These are phyloP conservation scores for Colletotrichum endophyticum DNA, from an alignment of 2,329 filamentous ascomycete genomes.

Conservation along the genomic window DNA sequence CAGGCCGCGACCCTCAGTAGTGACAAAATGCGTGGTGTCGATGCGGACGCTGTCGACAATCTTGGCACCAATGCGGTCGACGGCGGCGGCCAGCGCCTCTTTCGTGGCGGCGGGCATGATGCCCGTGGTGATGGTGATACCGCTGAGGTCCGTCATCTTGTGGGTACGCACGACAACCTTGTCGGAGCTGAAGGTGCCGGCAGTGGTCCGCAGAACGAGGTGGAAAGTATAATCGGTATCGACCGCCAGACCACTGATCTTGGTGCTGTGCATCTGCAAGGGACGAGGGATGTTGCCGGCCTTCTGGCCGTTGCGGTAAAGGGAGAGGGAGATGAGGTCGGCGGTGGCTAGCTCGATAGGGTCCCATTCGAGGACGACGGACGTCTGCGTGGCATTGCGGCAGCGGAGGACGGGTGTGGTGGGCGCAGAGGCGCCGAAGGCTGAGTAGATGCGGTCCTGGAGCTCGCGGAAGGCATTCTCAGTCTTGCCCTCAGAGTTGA, in stretches of 20 bases:
- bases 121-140: slow-evolving; percentile 92
- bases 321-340: slow-evolving; percentile 83
- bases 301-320: slow-evolving; percentile 97
- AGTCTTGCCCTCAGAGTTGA: slow-evolving; percentile 75
- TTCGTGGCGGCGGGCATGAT: slow-evolving; percentile 76
- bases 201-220: slow-evolving; percentile 86
- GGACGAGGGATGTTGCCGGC: slow-evolving; percentile 92
- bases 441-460: slow-evolving; percentile 86
- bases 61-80: slow-evolving; percentile 91
- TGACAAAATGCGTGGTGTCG: slow-evolving; percentile 98
- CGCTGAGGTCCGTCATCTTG: slow-evolving; percentile 97
- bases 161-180: slow-evolving; percentile 88
- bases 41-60: slow-evolving; percentile 89
- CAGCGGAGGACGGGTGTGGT: slow-evolving; percentile 81
- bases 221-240: slow-evolving; percentile 97
- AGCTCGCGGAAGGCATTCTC: slow-evolving; percentile 80
- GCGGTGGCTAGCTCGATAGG: slow-evolving; percentile 92
- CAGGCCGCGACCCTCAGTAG: slow-evolving; percentile 86
- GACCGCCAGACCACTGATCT: slow-evolving; percentile 95
- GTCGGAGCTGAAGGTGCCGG: slow-evolving; percentile 85
- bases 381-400: slow-evolving; percentile 98
- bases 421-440: slow-evolving; percentile 84
- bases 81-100: slow-evolving; percentile 75
- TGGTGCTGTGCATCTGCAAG: slow-evolving; percentile 88
- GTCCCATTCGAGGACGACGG: slow-evolving; percentile 97